Evolutionary conservation across 2,329 filamentous ascomycete species (phyloP).

Genomic region (Cladophialophora psammophila): DNA sequence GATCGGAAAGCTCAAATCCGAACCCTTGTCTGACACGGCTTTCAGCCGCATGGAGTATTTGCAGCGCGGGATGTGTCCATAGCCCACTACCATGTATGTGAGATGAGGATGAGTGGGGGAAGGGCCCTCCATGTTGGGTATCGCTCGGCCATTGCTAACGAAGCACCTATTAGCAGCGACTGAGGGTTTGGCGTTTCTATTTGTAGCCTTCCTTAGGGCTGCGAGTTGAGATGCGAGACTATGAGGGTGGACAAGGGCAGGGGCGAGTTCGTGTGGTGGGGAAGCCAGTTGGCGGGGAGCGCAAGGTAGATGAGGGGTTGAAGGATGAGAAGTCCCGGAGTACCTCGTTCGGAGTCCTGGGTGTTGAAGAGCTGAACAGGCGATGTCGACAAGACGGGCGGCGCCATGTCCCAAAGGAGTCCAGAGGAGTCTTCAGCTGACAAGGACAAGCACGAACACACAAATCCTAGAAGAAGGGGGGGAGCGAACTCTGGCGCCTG

Average conservation of each 20-base stretch:
- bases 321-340: not conserved
- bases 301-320: constrained; percentile 2
- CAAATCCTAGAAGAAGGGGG: not conserved
- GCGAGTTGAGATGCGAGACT: constrained; percentile 17
- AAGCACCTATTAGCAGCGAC: constrained; percentile 1
- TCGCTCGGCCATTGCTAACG: not conserved
- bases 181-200: constrained; percentile 17
- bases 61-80: not conserved
- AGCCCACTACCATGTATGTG: not conserved
- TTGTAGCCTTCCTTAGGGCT: constrained; percentile 18
- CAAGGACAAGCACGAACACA: not conserved
- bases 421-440: not conserved
- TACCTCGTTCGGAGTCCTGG: not conserved
- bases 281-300: not conserved
- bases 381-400: not conserved
- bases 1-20: constrained; percentile 18
- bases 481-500: not conserved
- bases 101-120: not conserved
- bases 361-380: not conserved
- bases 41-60: constrained; percentile 16
- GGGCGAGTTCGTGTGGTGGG: not conserved
- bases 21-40: constrained; percentile 14
- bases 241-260: constrained; percentile 3
- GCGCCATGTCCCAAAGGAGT: not conserved
- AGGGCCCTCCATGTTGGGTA: not conserved